These are phyloP conservation scores for Blepharisma japonicum DNA, from an alignment of 73 alveolate genomes.

Conservation along the genomic window DNA sequence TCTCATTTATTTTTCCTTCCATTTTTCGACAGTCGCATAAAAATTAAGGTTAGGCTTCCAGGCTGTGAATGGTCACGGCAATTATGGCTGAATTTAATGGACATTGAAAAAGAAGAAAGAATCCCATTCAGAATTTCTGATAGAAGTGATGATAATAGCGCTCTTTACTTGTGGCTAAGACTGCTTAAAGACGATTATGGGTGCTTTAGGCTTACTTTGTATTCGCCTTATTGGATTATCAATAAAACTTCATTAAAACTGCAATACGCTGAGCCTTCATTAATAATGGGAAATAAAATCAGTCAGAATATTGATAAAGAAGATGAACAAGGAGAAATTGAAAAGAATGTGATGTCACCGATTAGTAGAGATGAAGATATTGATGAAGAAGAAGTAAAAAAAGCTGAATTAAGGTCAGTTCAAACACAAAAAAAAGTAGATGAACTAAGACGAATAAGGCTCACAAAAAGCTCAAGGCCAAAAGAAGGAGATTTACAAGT, in stretches of 20 bases:
- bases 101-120: conserved; percentile 2
- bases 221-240: conserved; percentile 30
- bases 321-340: not conserved
- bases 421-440: too few relatives aligned
- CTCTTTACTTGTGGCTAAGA: conserved; percentile 11
- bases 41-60: not conserved
- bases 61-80: not conserved
- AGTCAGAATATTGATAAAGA: not conserved
- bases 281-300: not conserved
- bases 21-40: not conserved
- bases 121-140: not conserved
- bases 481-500: too few relatives aligned
- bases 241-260: not conserved
- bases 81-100: not conserved
- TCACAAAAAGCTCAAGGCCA: too few relatives aligned
- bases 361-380: too few relatives aligned
- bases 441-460: too few relatives aligned
- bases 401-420: too few relatives aligned
- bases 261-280: not conserved
- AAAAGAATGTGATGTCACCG: not conserved
- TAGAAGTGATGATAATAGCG: not conserved
- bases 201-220: conserved; percentile 24
- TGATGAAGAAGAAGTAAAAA: too few relatives aligned
- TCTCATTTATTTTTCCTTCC: not conserved
- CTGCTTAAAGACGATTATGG: conserved; percentile 7